These are phyloP conservation scores for Cetraspora pellucida DNA, from an alignment of 192 early-diverging fungal genomes.

Conservation along the genomic window DNA sequence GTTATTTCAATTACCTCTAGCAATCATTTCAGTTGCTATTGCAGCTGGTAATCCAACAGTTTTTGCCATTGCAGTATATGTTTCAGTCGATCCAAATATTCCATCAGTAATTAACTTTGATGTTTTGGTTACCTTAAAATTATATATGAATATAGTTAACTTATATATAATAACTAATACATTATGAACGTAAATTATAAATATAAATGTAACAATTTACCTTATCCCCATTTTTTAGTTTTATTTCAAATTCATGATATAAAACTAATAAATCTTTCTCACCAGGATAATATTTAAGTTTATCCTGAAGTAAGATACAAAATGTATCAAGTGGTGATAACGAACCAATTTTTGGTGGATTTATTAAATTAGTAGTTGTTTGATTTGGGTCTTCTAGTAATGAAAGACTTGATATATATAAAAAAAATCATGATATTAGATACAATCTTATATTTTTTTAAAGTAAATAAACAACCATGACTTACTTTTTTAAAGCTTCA, in stretches of 20 bases:
- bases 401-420: conserved; percentile 30
- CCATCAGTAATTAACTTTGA: conserved; percentile 61
- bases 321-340: conserved; percentile 80
- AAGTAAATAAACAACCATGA: not conserved
- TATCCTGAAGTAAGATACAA: conserved; percentile 75
- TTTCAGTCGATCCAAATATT: conserved; percentile 60
- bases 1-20: conserved; percentile 45
- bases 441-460: conserved; percentile 12
- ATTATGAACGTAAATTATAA: too few relatives aligned
- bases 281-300: conserved; percentile 71
- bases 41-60: conserved; percentile 81
- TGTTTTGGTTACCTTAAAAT: conserved; percentile 52
- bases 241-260: conserved; percentile 93
- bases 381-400: conserved; percentile 34
- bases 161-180: not conserved
- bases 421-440: not conserved
- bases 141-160: not conserved
- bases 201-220: conserved; percentile 35
- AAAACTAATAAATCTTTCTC: conserved; percentile 94
- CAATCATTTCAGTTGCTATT: conserved; percentile 72
- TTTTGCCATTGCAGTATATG: conserved; percentile 80
- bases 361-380: not conserved
- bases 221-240: conserved; percentile 62
- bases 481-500: conserved; percentile 60
- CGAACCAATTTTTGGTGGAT: conserved; percentile 34